Evolutionary conservation across 495 filamentous ascomycete genomes (phyloP), one percentile per base, ranked within the genome.

Genomic region (Hapsidospora chrysogenum): DNA sequence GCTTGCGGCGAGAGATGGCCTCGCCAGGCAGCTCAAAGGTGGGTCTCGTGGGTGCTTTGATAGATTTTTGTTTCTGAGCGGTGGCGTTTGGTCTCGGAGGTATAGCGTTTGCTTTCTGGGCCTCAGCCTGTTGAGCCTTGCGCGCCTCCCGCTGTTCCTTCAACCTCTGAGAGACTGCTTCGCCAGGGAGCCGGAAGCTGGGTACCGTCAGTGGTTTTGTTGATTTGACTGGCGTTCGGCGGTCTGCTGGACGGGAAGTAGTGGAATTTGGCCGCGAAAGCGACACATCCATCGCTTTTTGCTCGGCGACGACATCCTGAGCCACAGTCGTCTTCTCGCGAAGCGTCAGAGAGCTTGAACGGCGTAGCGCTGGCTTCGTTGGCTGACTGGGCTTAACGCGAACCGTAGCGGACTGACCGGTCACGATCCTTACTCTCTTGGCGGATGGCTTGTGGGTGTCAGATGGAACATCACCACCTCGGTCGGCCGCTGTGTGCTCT

Each of bases 1-100:
- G 67, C 38, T 80, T 72, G 35, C 70, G 72, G 7, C 72, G 72
- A 16, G 78, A 76, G 21, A 84, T 60, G 17, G 74, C 78, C 38
- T 84, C 80, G 21, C 80, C 78, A 0, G 78, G 76, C 16, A 86
- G 61, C 46, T 77, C 70, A 48, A 84, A 86, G 13, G 57, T 68
- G 9, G 80, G n/a, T n/a, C n/a, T n/a, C n/a, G n/a, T n/a, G n/a
- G n/a, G n/a, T n/a, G 54, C 20, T 58, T 64, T 4, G 76, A 80
- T 8, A 66, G 66, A 6, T 64, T 49, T 43, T 74, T 80, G 19
- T 52, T 61, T n/a, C n/a, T 17, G 22, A 11, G 17, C 0, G n/a
- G n/a, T n/a, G n/a, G n/a, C n/a, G n/a, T n/a, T n/a, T n/a, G 76
- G 78, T 54, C 77, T 69, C 41, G 51, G 42, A 18, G 56, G 58